These are phyloP conservation scores for Schizonepeta tenuifolia DNA, from an alignment of 257 asterid species.

Conservation along the genomic window DNA sequence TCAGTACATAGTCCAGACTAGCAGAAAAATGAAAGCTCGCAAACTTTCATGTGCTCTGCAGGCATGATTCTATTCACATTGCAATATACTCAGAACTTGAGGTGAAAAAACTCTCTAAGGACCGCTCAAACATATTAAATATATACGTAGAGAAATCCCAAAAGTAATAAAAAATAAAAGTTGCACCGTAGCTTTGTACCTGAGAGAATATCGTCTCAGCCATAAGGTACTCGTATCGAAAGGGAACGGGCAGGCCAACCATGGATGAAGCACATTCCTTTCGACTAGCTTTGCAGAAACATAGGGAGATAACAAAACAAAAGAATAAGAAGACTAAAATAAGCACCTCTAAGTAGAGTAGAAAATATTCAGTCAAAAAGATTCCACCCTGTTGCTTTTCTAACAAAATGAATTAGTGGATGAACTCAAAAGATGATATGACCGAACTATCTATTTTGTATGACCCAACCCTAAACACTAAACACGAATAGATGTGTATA, in stretches of 20 bases:
- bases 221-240: slow-evolving; percentile 97
- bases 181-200: slow-evolving; percentile 47
- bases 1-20: slow-evolving; percentile 7
- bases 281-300: slow-evolving; percentile 99
- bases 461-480: neutral
- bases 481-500: neutral
- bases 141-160: neutral
- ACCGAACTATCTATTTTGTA: slow-evolving; percentile 21
- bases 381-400: slow-evolving; percentile 3
- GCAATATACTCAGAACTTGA: slow-evolving; percentile 20
- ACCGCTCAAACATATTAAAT: slow-evolving; percentile 5
- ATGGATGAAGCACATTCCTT: slow-evolving; percentile 97
- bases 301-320: slow-evolving; percentile 29
- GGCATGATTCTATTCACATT: neutral
- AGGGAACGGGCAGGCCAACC: slow-evolving; percentile 98
- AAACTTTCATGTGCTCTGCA: slow-evolving; percentile 9
- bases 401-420: slow-evolving; percentile 18
- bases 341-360: slow-evolving; percentile 15
- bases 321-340: slow-evolving; percentile 42
- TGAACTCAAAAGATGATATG: slow-evolving; percentile 12
- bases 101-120: slow-evolving; percentile 8
- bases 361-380: slow-evolving; percentile 23
- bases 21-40: slow-evolving; percentile 10
- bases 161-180: slow-evolving; percentile 11
- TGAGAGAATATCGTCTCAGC: slow-evolving; percentile 99